A percentile compares a stretch with the other conserved stretches of the same genome.
phyloP scores from a whole-genome alignment of 495 filamentous ascomycete genomes.

The Neurospora sp. region DNA sequence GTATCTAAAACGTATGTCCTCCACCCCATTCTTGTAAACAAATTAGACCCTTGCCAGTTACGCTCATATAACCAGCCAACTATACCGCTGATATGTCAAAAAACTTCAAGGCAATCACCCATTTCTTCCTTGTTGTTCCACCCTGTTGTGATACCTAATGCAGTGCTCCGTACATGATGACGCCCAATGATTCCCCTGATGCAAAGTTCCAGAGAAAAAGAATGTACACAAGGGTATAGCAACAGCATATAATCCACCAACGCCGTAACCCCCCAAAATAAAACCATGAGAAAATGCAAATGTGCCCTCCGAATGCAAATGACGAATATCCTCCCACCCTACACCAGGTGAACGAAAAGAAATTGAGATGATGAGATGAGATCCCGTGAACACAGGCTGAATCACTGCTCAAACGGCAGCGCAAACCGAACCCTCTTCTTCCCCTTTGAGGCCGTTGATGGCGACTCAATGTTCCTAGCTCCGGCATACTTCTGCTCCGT shows the following conservation, averaged over 20 bases:
- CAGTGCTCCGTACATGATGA: not conserved
- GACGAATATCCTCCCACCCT: not conserved
- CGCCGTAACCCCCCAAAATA: not conserved
- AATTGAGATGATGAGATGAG: not conserved
- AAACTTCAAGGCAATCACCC: not conserved
- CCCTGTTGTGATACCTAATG: not conserved
- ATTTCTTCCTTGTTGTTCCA: not conserved
- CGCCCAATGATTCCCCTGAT: not conserved
- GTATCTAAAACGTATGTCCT: not conserved
- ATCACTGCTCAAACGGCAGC: slow-evolving; percentile 25
- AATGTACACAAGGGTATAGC: not conserved
- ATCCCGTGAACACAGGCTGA: not conserved
- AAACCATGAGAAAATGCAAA: not conserved
- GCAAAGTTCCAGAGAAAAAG: not conserved
- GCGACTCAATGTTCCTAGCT: slow-evolving; percentile 17
- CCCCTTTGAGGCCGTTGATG: slow-evolving; percentile 37
- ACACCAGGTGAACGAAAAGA: not conserved
- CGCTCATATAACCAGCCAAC: not conserved
- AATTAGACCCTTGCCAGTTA: not conserved
- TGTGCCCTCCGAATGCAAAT: not conserved
- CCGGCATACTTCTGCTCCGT: slow-evolving; percentile 8
- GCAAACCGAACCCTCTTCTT: slow-evolving; percentile 42
- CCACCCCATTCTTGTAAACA: not conserved
- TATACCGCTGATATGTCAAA: not conserved
- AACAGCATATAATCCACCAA: not conserved